Percentiles rank a stretch among this genome's conserved stretches.
phyloP scores from a whole-genome alignment of 2,329 filamentous ascomycete genomes.

The Aureobasidium leucospermi region DNA sequence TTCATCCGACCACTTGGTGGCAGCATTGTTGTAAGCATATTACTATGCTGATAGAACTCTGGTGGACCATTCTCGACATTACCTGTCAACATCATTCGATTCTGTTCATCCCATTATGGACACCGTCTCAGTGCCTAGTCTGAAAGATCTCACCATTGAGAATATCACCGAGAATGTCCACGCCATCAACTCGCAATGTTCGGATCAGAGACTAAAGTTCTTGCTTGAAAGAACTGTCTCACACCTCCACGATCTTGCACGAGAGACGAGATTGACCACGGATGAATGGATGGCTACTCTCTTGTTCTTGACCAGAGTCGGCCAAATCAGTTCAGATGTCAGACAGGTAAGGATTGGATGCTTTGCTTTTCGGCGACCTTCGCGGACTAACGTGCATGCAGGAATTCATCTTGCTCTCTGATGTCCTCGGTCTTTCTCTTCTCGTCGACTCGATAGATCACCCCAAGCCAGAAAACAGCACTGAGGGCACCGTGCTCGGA shows the following conservation, averaged over 20 bases:
- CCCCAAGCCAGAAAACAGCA: not conserved
- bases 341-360: conserved; percentile 35
- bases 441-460: conserved; percentile 5
- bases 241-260: conserved; percentile 74
- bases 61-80: conserved; percentile 21
- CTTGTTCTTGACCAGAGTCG: conserved; percentile 62
- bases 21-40: too few relatives aligned
- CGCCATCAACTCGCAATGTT: conserved; percentile 64
- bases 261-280: conserved; percentile 68
- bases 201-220: conserved; percentile 60
- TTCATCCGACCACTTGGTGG: too few relatives aligned
- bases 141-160: conserved; percentile 67
- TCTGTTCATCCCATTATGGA: too few relatives aligned
- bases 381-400: conserved; percentile 15
- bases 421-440: not conserved
- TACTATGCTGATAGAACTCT: too few relatives aligned
- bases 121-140: conserved; percentile 34
- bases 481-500: conserved; percentile 3
- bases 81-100: too few relatives aligned
- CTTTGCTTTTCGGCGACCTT: conserved; percentile 33
- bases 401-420: conserved; percentile 1
- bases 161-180: conserved; percentile 74
- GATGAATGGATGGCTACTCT: conserved; percentile 72
- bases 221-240: conserved; percentile 67
- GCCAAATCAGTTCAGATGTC: conserved; percentile 66